These are phyloP conservation scores for Caloboletus inedulis DNA, from an alignment of 1,284 basidiomycete species.

Conservation along the genomic window DNA sequence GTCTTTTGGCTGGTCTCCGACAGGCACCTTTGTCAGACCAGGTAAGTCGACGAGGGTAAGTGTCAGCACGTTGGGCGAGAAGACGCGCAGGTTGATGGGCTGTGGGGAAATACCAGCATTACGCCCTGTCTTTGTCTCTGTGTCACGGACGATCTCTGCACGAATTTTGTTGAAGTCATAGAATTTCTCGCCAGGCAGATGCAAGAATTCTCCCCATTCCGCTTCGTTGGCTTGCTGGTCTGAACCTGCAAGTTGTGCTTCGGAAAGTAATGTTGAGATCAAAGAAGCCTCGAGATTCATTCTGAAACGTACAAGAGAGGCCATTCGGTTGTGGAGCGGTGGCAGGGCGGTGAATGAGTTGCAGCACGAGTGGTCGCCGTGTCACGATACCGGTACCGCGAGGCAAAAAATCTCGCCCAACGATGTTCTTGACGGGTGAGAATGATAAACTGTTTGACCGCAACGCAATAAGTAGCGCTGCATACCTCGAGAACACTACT, in stretches of 20 bases:
- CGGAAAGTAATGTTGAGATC: constrained; percentile 5
- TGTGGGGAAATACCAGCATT: constrained; percentile 95
- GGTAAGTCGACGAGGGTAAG: constrained; percentile 96
- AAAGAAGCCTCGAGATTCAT: constrained; percentile 2
- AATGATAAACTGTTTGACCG: constrained; percentile 1
- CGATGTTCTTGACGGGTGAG: constrained; percentile 73
- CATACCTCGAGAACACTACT: constrained; percentile 82
- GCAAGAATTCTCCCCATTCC: constrained; percentile 99
- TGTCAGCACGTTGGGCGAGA: constrained; percentile 94
- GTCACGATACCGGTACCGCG: constrained; percentile 98
- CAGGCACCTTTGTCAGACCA: constrained; percentile 94
- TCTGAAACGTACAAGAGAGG: constrained; percentile 33
- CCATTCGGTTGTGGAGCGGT: constrained; percentile 49
- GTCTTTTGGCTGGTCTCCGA: constrained; percentile 96
- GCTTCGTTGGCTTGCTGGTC: constrained; percentile 80
- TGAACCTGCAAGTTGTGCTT: constrained; percentile 46
- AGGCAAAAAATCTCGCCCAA: constrained; percentile 95
- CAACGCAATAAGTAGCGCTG: constrained; percentile 5
- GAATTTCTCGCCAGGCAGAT: constrained; percentile 95
- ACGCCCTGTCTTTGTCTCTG: constrained; percentile 96
- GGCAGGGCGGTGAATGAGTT: constrained; percentile 86
- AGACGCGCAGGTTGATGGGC: constrained; percentile 96
- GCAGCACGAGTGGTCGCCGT: constrained; percentile 89
- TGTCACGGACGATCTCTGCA: constrained; percentile 94
- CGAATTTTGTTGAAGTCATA: constrained; percentile 96